These are phyloP conservation scores for Monilinia aucupariae DNA, from an alignment of 2,329 filamentous ascomycete genomes.

Conservation along the genomic window DNA sequence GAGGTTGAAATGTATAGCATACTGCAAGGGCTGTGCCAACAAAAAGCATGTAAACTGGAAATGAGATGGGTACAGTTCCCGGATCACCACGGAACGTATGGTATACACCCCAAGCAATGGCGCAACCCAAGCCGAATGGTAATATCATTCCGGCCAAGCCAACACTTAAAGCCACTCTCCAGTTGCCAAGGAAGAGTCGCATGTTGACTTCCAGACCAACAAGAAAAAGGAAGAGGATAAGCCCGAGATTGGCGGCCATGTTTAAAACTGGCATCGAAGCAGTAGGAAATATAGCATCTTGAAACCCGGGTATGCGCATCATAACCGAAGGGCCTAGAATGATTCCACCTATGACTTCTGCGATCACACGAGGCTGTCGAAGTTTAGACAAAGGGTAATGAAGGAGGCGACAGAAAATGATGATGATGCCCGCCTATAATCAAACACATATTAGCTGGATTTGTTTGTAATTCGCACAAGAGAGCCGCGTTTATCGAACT, in stretches of 20 bases:
- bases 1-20: not conserved
- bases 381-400: conserved; percentile 73
- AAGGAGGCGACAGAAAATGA: conserved; percentile 66
- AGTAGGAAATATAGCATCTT: conserved; percentile 67
- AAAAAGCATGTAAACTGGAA: conserved; percentile 66
- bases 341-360: conserved; percentile 80
- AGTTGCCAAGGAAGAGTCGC: conserved; percentile 70
- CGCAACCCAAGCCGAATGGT: conserved; percentile 77
- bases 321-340: conserved; percentile 82
- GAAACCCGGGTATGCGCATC: conserved; percentile 78
- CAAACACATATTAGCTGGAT: not conserved
- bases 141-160: conserved; percentile 73
- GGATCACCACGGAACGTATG: conserved; percentile 54
- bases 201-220: conserved; percentile 85
- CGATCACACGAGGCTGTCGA: conserved; percentile 75
- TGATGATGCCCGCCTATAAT: conserved; percentile 61
- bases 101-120: conserved; percentile 75
- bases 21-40: conserved; percentile 82
- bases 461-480: not conserved
- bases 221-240: conserved; percentile 81
- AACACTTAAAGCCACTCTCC: conserved; percentile 72
- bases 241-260: conserved; percentile 75
- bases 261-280: conserved; percentile 69
- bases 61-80: conserved; percentile 51
- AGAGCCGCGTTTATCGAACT: not conserved